Evolutionary conservation across 306 rosid species (phyloP), one percentile per base, ranked within the genome.

Genomic region (Vigna reflexopilosa): DNA sequence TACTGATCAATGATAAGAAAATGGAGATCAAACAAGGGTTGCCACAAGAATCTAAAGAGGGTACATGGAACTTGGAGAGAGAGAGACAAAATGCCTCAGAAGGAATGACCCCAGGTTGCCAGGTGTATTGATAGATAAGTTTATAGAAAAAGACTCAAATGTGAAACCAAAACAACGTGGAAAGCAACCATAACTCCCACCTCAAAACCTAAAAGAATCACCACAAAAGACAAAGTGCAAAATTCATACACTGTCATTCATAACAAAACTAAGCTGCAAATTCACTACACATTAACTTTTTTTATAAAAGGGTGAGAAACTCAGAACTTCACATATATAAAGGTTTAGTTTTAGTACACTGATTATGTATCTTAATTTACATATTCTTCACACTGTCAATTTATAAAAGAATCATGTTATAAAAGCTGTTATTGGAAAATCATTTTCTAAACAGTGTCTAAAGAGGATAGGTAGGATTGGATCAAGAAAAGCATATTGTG

Each of bases 181-280:
- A 64, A 64, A 80, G 77, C 85, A 85, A 78, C 8, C 83, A 75
- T 76, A 58, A 73, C 42, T 70, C 44, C 76, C 69, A 69, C 78
- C 47, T 17, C 6, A 6, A n/a, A 50, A 34, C 36, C 52, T 12
- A n/a, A 16, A 36, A 66, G 67, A 54, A 75, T 68, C 42, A 40
- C 58, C 65, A 72, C 52, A 61, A 54, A 71, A 50, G 45, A 75
- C 77, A 79, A 72, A 56, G 67, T 67, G 72, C 72, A 38, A 68
- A 48, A 54, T 67, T 76, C 79, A 45, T 38, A 76, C 10, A 34
- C 77, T 51, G 73, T 65, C 92, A 92, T 93, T 65, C 92, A 90
- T 93, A 93, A 93, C 87, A 85, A 93, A 86, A 77, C 76, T 63
- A 83, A 76, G 96, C 93, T 67, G 54, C 77, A 73, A 78, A 83